phyloP scores from a whole-genome alignment of 2,329 filamentous ascomycete genomes.

The Aspergillus sp. region DNA sequence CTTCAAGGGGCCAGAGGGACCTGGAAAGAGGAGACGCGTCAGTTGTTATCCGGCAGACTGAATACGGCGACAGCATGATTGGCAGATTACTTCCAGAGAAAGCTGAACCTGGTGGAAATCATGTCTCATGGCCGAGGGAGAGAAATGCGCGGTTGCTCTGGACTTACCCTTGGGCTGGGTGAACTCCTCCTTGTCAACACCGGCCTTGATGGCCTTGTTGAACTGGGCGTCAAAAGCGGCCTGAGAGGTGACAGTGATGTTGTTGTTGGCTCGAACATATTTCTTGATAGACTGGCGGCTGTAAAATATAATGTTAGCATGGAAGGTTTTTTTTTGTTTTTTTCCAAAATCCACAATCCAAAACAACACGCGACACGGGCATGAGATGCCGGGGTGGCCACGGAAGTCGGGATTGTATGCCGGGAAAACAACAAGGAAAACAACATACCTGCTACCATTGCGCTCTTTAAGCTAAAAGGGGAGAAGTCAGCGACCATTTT shows the following conservation, averaged over 20 bases:
- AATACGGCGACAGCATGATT: neutral
- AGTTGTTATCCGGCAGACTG: conserved; percentile 10
- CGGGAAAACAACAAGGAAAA: conserved; percentile 15
- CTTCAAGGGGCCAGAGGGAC: conserved; percentile 86
- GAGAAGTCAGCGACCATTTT: conserved; percentile 44
- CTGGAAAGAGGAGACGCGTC: conserved; percentile 41
- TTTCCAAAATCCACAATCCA: neutral
- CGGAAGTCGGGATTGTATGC: conserved; percentile 15
- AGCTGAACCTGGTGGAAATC: neutral
- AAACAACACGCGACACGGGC: conserved; percentile 18
- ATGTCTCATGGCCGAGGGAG: neutral
- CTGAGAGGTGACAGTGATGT: conserved; percentile 51
- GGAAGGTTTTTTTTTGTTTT: neutral
- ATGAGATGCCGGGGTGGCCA: conserved; percentile 10
- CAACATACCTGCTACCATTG: conserved; percentile 63
- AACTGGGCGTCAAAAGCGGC: conserved; percentile 67
- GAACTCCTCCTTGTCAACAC: conserved; percentile 83
- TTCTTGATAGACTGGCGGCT: conserved; percentile 72
- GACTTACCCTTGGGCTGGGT: conserved; percentile 82
- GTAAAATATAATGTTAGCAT: conserved; percentile 28
- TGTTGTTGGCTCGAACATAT: conserved; percentile 69
- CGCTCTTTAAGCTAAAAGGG: conserved; percentile 62
- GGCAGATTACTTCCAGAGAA: no score
- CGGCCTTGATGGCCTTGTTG: conserved; percentile 77
- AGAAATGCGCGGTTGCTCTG: conserved; percentile 1